These are phyloP conservation scores for Ustilago curta DNA, from an alignment of 1,284 basidiomycete genomes.

Conservation along the genomic window DNA sequence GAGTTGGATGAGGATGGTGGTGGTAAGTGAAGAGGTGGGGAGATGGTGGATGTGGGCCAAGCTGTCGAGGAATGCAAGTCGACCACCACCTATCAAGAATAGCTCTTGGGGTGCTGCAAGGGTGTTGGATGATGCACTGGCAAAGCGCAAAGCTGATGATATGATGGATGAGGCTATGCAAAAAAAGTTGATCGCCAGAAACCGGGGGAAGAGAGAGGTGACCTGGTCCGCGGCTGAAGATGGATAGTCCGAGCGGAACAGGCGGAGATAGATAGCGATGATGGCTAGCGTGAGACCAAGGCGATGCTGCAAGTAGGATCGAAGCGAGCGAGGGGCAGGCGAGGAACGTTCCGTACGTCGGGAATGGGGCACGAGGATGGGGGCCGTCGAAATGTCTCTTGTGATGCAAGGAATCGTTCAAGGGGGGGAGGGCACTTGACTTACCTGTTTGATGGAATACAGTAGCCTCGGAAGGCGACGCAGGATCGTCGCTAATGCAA, in stretches of 20 bases:
- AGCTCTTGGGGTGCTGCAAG: no score
- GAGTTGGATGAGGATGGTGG: background rate
- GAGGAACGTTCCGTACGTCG: background rate
- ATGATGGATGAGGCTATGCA: constrained; percentile 32
- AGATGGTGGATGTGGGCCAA: background rate
- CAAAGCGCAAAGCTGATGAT: background rate
- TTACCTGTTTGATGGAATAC: background rate
- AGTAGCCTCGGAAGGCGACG: constrained; percentile 6
- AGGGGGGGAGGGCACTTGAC: background rate
- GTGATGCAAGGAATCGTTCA: background rate
- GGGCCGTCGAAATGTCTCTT: background rate
- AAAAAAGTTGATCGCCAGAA: constrained; percentile 1
- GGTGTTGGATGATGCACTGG: background rate
- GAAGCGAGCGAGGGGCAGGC: background rate
- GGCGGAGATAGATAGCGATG: constrained; percentile 8
- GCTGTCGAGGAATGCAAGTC: background rate
- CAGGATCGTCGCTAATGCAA: constrained; percentile 3
- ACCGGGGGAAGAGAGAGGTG: background rate
- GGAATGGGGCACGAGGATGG: background rate
- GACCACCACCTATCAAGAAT: background rate
- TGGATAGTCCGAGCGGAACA: constrained; percentile 1
- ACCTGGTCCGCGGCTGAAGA: background rate
- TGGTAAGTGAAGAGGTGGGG: background rate
- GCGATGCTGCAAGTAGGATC: constrained; percentile 26
- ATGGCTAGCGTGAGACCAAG: constrained; percentile 37